Evolutionary conservation across 2,329 filamentous ascomycete genomes (phyloP).

Genomic region (Ascosphaera pollenicola): DNA sequence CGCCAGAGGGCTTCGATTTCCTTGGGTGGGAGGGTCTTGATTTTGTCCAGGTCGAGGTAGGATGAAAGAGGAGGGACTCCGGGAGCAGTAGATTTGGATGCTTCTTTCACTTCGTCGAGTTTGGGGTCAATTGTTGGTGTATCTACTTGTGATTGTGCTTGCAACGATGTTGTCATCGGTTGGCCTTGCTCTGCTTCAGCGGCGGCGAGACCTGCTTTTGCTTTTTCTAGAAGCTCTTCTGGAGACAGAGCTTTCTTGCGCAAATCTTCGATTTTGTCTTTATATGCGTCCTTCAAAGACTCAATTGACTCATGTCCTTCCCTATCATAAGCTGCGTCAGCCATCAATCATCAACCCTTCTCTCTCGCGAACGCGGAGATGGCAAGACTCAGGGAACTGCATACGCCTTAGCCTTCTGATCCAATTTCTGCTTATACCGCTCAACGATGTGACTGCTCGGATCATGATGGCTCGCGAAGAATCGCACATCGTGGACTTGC

Average conservation of each 20-base stretch:
- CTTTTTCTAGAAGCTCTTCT: neutral
- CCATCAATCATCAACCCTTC: too few relatives aligned
- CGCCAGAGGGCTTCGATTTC: constrained; percentile 85
- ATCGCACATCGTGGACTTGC: constrained; percentile 77
- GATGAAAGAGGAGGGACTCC: constrained; percentile 43
- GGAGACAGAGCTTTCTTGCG: constrained; percentile 25
- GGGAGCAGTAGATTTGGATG: constrained; percentile 22
- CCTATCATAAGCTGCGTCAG: too few relatives aligned
- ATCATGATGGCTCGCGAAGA: constrained; percentile 56
- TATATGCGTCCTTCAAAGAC: constrained; percentile 55
- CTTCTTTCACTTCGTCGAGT: constrained; percentile 17
- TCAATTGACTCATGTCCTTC: constrained; percentile 40
- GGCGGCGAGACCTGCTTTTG: constrained; percentile 20
- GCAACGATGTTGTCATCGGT: constrained; percentile 10
- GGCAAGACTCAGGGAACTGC: too few relatives aligned
- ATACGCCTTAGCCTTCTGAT: constrained; percentile 51
- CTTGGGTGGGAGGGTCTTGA: constrained; percentile 45
- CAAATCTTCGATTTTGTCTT: constrained; percentile 56
- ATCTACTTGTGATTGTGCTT: constrained; percentile 15
- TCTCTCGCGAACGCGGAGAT: too few relatives aligned
- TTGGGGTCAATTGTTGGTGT: constrained; percentile 14
- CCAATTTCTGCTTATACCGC: constrained; percentile 72
- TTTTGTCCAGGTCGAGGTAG: constrained; percentile 63
- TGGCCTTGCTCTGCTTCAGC: constrained; percentile 20
- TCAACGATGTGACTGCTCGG: constrained; percentile 45